Evolutionary conservation across 2,329 filamentous ascomycete genomes (phyloP).

Genomic region (Fusarium sublunatum): DNA sequence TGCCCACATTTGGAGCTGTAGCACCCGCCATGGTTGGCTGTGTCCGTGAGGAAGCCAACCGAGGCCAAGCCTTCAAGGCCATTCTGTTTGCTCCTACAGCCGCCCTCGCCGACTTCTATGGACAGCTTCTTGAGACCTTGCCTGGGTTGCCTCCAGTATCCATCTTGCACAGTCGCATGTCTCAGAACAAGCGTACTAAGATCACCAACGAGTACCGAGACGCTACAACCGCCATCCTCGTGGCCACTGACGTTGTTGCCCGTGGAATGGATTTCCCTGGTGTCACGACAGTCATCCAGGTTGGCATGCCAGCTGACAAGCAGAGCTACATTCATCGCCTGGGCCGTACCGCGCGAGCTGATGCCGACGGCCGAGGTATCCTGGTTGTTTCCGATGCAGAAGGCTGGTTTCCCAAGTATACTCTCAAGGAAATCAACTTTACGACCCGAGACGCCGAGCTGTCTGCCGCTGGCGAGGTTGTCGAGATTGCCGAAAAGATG

Average conservation of each 20-base stretch:
- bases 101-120: constrained; percentile 63
- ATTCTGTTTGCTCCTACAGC: constrained; percentile 81
- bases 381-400: constrained; percentile 67
- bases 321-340: constrained; percentile 76
- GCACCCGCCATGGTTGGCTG: constrained; percentile 68
- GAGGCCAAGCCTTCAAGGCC: constrained; percentile 75
- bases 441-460: constrained; percentile 59
- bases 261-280: constrained; percentile 79
- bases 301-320: constrained; percentile 68
- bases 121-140: constrained; percentile 55
- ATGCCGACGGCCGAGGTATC: constrained; percentile 71
- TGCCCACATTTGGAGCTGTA: constrained; percentile 78
- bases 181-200: constrained; percentile 61
- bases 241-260: constrained; percentile 77
- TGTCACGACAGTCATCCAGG: constrained; percentile 75
- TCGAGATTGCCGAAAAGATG: constrained; percentile 55
- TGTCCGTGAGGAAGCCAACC: constrained; percentile 59
- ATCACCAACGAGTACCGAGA: constrained; percentile 73
- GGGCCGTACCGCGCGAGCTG: constrained; percentile 74
- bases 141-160: constrained; percentile 57
- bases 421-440: constrained; percentile 66
- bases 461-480: constrained; percentile 53
- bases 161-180: constrained; percentile 63
- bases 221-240: constrained; percentile 63
- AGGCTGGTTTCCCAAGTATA: constrained; percentile 60